Evolutionary conservation across 306 rosid genomes (phyloP).

Genomic region (Sicyos edulis): DNA sequence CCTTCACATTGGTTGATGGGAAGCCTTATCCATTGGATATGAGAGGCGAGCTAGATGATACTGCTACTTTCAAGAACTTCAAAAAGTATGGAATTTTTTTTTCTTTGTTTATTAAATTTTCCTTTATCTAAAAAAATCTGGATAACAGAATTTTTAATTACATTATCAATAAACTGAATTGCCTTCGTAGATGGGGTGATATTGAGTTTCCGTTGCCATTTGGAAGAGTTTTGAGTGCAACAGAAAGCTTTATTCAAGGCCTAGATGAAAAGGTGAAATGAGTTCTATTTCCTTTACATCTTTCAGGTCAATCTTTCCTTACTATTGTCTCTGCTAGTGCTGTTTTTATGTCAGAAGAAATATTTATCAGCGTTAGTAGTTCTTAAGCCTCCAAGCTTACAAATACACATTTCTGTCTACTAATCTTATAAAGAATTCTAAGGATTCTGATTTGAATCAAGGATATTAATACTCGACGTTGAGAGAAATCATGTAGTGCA

Average conservation of each 20-base stretch:
- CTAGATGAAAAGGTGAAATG: constrained; percentile 75
- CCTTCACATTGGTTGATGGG: constrained; percentile 76
- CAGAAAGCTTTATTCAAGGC: constrained; percentile 78
- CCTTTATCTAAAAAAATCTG: background rate
- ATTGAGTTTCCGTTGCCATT: constrained; percentile 87
- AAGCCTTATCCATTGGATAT: constrained; percentile 98
- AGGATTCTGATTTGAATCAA: background rate
- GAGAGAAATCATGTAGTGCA: background rate
- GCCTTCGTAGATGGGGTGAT: constrained; percentile 71
- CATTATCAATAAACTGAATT: constrained; percentile 19
- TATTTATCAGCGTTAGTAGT: background rate
- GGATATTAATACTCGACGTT: background rate
- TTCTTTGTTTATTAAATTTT: constrained; percentile 22
- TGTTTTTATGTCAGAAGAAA: background rate
- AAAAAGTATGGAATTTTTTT: constrained; percentile 49
- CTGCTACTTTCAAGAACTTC: constrained; percentile 96
- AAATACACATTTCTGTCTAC: background rate
- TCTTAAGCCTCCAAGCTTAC: background rate
- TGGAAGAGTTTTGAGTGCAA: constrained; percentile 85
- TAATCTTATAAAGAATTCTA: background rate
- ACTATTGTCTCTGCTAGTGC: background rate
- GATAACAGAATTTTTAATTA: background rate
- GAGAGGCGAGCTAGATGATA: constrained; percentile 98
- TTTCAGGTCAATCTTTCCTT: background rate
- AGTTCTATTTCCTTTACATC: background rate